Conservation (phyloP, 2,329 filamentous ascomycete species). For the Fusarium lateritium region DNA sequence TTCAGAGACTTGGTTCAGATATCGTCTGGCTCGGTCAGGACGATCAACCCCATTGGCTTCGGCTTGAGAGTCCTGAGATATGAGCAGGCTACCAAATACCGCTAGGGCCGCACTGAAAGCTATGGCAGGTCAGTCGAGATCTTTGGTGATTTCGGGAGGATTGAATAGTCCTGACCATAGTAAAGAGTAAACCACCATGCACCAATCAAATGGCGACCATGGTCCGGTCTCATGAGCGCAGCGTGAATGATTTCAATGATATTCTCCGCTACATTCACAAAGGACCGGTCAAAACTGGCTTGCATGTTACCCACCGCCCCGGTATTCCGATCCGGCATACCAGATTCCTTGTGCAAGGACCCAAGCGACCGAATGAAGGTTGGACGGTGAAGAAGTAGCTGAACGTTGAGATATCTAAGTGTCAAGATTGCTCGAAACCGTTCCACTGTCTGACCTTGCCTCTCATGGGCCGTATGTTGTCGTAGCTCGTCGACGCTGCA, state of each 20-base stretch:
- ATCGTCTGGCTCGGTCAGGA: background rate
- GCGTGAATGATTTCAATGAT: conserved; percentile 28
- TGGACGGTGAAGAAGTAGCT: conserved; percentile 12
- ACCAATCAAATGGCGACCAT: conserved; percentile 23
- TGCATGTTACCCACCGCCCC: conserved; percentile 24
- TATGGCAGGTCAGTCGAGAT: accelerated
- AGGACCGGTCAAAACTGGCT: conserved; percentile 16
- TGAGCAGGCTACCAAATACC: conserved; percentile 24
- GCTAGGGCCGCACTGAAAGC: conserved; percentile 35
- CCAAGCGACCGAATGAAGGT: background rate
- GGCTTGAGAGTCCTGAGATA: background rate
- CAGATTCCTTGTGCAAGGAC: background rate
- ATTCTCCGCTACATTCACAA: conserved; percentile 15
- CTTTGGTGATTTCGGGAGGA: accelerated
- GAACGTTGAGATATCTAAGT: conserved; percentile 5
- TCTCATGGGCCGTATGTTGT: background rate
- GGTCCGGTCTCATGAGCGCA: conserved; percentile 8
- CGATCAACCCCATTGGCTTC: background rate
- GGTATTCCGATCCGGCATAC: background rate
- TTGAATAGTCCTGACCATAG: conserved; percentile 17
- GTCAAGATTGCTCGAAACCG: conserved; percentile 1
- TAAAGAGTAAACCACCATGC: conserved; percentile 44
- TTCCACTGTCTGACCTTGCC: background rate
- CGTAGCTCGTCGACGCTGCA: background rate
- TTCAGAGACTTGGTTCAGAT: background rate